A percentile compares a stretch with the other conserved stretches of the same genome.
These are phyloP conservation scores for Diutina pseudorugosa DNA, from an alignment of 1,139 yeast species.

Conservation along the genomic window DNA sequence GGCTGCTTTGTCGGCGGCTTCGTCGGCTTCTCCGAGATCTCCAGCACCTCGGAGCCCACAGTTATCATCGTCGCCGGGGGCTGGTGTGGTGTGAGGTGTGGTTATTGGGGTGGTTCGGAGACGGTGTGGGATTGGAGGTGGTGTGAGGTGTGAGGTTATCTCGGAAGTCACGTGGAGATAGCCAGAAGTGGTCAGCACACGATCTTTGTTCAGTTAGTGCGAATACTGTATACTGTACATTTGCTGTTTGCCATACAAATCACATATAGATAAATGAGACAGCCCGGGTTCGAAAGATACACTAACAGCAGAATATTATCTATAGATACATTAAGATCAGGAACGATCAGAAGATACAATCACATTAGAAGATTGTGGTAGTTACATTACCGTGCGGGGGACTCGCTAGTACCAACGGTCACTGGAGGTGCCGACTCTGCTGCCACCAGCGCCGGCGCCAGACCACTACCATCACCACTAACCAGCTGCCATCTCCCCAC, in stretches of 20 bases:
- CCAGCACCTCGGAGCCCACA: background rate
- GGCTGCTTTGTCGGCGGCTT: background rate
- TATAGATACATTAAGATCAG: too few relatives aligned
- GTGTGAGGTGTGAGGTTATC: background rate
- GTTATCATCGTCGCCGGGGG: background rate
- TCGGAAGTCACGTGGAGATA: background rate
- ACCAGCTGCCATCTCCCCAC: conserved; percentile 45
- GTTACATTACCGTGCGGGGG: too few relatives aligned
- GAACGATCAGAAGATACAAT: too few relatives aligned
- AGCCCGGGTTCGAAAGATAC: too few relatives aligned
- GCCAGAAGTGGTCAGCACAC: background rate
- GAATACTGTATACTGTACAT: too few relatives aligned
- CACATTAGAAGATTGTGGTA: too few relatives aligned
- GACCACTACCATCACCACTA: background rate
- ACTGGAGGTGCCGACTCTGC: background rate
- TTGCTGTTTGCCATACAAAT: too few relatives aligned
- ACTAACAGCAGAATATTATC: too few relatives aligned
- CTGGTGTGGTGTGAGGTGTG: background rate
- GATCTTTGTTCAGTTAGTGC: too few relatives aligned
- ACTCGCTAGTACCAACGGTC: too few relatives aligned
- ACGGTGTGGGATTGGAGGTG: background rate
- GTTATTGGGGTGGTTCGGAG: too few relatives aligned
- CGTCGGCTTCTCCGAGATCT: background rate
- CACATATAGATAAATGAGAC: too few relatives aligned
- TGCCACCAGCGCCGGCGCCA: background rate